These are phyloP conservation scores for Alternaria dauci DNA, from an alignment of 2,329 filamentous ascomycete species.

Conservation along the genomic window DNA sequence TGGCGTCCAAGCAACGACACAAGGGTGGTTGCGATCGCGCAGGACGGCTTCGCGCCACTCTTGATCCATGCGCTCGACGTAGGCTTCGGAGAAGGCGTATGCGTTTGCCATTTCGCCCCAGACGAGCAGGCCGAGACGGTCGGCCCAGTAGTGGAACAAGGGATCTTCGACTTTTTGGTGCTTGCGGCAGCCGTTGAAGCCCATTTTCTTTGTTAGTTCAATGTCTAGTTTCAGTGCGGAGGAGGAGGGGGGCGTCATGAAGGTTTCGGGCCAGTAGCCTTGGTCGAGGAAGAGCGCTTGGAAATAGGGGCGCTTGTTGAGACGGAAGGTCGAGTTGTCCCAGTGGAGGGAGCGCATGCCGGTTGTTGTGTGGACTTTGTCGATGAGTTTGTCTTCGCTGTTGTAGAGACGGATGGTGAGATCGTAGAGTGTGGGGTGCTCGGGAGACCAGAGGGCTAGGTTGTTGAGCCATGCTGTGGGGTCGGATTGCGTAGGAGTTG, in stretches of 20 bases:
- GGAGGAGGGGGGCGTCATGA: conserved; percentile 65
- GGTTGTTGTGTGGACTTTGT: conserved; percentile 67
- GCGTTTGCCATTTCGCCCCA: conserved; percentile 73
- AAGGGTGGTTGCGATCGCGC: conserved; percentile 72
- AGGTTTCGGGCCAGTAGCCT: conserved; percentile 69
- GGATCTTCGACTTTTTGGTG: conserved; percentile 72
- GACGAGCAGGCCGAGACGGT: conserved; percentile 67
- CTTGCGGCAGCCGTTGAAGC: conserved; percentile 71
- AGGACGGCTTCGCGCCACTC: conserved; percentile 71
- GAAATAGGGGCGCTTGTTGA: conserved; percentile 68
- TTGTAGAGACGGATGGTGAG: conserved; percentile 63
- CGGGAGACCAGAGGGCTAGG: conserved; percentile 70
- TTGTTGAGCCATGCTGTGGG: conserved; percentile 60
- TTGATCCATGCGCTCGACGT: conserved; percentile 66
- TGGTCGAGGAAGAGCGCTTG: conserved; percentile 68
- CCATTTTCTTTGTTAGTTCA: conserved; percentile 66
- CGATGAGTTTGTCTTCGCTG: conserved; percentile 52
- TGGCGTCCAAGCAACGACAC: conserved; percentile 71
- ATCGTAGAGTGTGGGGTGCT: conserved; percentile 66
- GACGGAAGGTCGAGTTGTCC: conserved; percentile 67
- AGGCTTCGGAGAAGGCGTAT: conserved; percentile 68
- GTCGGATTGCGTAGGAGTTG: conserved; percentile 49
- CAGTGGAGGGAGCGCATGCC: conserved; percentile 70
- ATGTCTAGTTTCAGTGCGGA: conserved; percentile 62
- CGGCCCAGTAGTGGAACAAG: conserved; percentile 68